A percentile compares a stretch with the other conserved stretches of the same genome.
Evolutionary conservation across 768 basidiomycete genomes (phyloP).

Genomic region (Nevesoporus exiguus): DNA sequence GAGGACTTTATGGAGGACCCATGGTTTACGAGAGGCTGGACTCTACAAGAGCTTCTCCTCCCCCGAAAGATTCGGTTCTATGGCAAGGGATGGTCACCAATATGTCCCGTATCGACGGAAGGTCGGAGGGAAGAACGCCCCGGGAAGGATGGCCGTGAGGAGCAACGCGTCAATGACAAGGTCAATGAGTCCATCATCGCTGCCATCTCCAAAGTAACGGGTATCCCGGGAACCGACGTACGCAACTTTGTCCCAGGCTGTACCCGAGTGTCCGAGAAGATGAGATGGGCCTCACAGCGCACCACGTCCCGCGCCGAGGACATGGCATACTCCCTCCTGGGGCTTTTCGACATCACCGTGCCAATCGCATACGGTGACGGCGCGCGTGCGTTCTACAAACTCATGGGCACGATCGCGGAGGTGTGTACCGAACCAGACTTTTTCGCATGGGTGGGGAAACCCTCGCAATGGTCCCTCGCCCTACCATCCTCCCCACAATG

Average conservation of each 20-base stretch:
- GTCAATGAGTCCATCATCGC: constrained; percentile 16
- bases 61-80: constrained; percentile 25
- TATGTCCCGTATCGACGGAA: constrained; percentile 13
- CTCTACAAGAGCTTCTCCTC: constrained; percentile 23
- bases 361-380: constrained; percentile 26
- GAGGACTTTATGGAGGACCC: constrained; percentile 23
- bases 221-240: constrained; percentile 22
- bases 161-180: constrained; percentile 24
- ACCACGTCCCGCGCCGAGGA: constrained; percentile 22
- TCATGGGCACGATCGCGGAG: constrained; percentile 16
- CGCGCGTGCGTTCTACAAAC: constrained; percentile 19
- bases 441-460: constrained; percentile 22
- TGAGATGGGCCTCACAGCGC: constrained; percentile 25
- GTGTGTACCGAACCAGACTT: constrained; percentile 20
- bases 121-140: constrained; percentile 16
- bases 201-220: constrained; percentile 16
- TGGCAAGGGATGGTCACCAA: constrained; percentile 22
- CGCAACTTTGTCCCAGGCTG: constrained; percentile 19
- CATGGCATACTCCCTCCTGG: constrained; percentile 24
- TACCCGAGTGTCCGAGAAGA: constrained; percentile 21
- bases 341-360: constrained; percentile 21
- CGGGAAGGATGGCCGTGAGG: constrained; percentile 5
- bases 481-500: constrained; percentile 24
- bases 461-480: constrained; percentile 24
- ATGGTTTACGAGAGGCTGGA: constrained; percentile 26